phyloP scores from a whole-genome alignment of 1,284 basidiomycete species.

The Chiua sp. region DNA sequence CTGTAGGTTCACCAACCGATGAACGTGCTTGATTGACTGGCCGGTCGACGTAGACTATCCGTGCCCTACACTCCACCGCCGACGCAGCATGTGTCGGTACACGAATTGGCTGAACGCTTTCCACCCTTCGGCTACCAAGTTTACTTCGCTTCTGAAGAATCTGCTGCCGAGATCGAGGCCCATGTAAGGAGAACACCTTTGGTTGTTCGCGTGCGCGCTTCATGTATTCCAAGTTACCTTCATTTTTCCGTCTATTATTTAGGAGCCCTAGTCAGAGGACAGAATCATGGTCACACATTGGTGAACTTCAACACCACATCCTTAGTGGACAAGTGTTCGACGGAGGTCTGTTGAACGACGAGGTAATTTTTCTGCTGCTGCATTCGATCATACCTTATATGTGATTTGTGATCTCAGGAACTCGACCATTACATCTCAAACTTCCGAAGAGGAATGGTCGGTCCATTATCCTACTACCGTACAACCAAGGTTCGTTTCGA shows the following conservation, averaged over 20 bases:
- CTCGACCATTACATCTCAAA: slow-evolving; percentile 52
- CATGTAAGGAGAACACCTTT: slow-evolving; percentile 43
- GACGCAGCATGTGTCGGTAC: slow-evolving; percentile 50
- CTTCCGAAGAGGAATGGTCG: slow-evolving; percentile 60
- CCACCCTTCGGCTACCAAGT: slow-evolving; percentile 69
- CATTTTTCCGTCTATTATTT: slow-evolving; percentile 23
- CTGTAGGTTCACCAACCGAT: slow-evolving; percentile 48
- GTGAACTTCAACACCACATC: slow-evolving; percentile 13
- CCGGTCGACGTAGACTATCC: slow-evolving; percentile 51
- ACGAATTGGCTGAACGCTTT: slow-evolving; percentile 52
- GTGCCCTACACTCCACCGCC: slow-evolving; percentile 65
- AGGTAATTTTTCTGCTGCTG: slow-evolving; percentile 15
- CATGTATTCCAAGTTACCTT: slow-evolving; percentile 20
- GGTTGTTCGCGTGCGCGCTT: neutral
- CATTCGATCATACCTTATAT: neutral
- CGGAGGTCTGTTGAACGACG: slow-evolving; percentile 25
- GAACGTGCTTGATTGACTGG: neutral
- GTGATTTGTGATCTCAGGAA: slow-evolving; percentile 48
- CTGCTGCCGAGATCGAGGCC: slow-evolving; percentile 56
- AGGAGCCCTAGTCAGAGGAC: neutral
- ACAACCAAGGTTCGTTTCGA: slow-evolving; percentile 59
- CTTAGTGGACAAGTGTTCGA: slow-evolving; percentile 7
- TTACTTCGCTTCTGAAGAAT: slow-evolving; percentile 57
- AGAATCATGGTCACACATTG: neutral
- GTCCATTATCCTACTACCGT: slow-evolving; percentile 74